Conservation (phyloP, 352 stramenopile genomes). For the Pythium rhizo-oryzae region DNA sequence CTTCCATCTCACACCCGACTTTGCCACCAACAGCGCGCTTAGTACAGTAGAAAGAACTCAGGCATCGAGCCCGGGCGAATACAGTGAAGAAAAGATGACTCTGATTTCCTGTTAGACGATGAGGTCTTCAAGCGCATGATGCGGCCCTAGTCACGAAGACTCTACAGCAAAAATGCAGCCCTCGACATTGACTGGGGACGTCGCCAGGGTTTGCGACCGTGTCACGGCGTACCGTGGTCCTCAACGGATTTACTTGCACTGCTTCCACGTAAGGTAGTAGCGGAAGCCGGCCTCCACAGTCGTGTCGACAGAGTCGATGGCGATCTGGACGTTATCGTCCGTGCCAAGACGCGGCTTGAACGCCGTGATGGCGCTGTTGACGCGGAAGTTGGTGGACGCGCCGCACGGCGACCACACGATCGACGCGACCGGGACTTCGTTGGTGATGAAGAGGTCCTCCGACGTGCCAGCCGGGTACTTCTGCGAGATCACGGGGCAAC, state of each 20-base stretch:
- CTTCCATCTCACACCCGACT: no score
- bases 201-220: no score
- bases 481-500: constrained; percentile 33
- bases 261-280: constrained; percentile 44
- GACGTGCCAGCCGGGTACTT: constrained; percentile 37
- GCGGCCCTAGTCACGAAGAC: no score
- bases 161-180: no score
- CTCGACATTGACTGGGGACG: no score
- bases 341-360: constrained; percentile 29
- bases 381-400: constrained; percentile 52
- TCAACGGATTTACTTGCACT: constrained; percentile 17
- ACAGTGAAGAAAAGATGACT: no score
- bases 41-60: no score
- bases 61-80: no score
- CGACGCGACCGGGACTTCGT: constrained; percentile 43
- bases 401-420: constrained; percentile 54
- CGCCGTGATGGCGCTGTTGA: constrained; percentile 50
- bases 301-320: constrained; percentile 54
- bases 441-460: constrained; percentile 49
- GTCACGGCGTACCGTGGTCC: not conserved
- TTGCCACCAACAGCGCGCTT: no score
- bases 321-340: constrained; percentile 46
- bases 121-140: no score
- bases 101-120: no score
- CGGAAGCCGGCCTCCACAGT: constrained; percentile 48